phyloP scores from a whole-genome alignment of 164 flowering plant genomes.

The Stephania japonica region DNA sequence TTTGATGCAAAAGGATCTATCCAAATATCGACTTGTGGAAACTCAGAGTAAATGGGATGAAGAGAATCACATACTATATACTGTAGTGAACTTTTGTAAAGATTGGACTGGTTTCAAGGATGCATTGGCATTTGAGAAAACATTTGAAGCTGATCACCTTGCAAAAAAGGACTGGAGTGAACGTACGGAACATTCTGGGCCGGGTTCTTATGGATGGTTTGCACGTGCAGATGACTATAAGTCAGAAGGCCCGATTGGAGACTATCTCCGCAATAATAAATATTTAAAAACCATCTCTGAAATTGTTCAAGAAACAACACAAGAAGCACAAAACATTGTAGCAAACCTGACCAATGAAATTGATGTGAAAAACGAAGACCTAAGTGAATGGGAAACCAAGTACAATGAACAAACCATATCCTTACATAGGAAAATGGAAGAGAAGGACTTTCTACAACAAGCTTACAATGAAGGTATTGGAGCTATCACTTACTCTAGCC shows the following conservation, averaged over 20 bases:
- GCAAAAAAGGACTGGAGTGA: slow-evolving; percentile 72
- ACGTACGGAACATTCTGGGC: slow-evolving; percentile 16
- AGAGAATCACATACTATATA: slow-evolving; percentile 1
- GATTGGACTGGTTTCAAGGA: slow-evolving; percentile 20
- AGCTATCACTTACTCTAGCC: neutral
- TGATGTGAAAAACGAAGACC: slow-evolving; percentile 52
- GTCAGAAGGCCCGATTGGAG: slow-evolving; percentile 45
- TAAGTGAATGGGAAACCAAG: slow-evolving; percentile 48
- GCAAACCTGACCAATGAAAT: slow-evolving; percentile 53
- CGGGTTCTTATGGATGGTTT: slow-evolving; percentile 79
- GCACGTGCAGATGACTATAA: slow-evolving; percentile 87
- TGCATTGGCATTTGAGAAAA: slow-evolving; percentile 21
- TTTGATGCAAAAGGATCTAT: slow-evolving; percentile 5
- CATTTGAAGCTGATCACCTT: slow-evolving; percentile 14
- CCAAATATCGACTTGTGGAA: slow-evolving; percentile 4
- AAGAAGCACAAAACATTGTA: slow-evolving; percentile 61
- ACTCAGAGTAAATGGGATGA: slow-evolving; percentile 11
- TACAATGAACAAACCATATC: slow-evolving; percentile 37
- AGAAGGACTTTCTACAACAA: slow-evolving; percentile 62
- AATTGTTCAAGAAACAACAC: slow-evolving; percentile 59
- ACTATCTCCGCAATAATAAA: slow-evolving; percentile 61
- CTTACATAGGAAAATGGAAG: slow-evolving; percentile 34
- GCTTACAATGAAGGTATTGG: slow-evolving; percentile 60
- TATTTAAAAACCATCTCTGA: slow-evolving; percentile 67
- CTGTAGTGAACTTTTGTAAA: slow-evolving; percentile 11